Evolutionary conservation across 306 rosid species (phyloP).

Genomic region (Lathyrus oleraceus): DNA sequence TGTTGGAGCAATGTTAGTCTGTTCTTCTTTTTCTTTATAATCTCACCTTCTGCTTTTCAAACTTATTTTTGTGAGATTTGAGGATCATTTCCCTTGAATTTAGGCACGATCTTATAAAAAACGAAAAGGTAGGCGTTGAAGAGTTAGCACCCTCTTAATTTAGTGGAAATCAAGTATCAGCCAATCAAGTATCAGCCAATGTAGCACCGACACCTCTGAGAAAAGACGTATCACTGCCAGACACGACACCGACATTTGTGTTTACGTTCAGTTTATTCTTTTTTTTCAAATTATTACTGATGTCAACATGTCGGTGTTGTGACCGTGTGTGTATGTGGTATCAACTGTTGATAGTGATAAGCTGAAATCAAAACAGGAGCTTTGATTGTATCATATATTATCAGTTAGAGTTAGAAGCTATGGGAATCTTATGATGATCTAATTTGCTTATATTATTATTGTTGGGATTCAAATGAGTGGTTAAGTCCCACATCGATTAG

Average conservation of each 20-base stretch:
- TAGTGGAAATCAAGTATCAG: slow-evolving; percentile 16
- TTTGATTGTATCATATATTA: slow-evolving; percentile 1
- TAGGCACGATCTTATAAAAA: slow-evolving; percentile 22
- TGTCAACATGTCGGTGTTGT: too few species aligned
- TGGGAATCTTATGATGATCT: slow-evolving; percentile 9
- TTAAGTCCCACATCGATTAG: too few species aligned
- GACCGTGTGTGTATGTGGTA: too few species aligned
- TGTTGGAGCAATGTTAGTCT: slow-evolving; percentile 97
- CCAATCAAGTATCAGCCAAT: not conserved
- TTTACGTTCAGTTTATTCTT: too few species aligned
- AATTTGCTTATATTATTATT: not conserved
- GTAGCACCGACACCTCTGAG: too few species aligned
- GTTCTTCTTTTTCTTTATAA: slow-evolving; percentile 22
- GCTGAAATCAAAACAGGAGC: slow-evolving; percentile 28
- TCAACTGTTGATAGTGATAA: slow-evolving; percentile 13
- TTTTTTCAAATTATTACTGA: too few species aligned
- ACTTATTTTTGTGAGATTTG: slow-evolving; percentile 21
- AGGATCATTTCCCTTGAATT: slow-evolving; percentile 24
- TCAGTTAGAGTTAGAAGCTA: slow-evolving; percentile 3
- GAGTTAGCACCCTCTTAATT: slow-evolving; percentile 20
- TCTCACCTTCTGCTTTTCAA: slow-evolving; percentile 28
- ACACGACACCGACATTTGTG: too few species aligned
- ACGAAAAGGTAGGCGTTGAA: slow-evolving; percentile 29
- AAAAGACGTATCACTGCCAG: too few species aligned
- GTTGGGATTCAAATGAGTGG: too few species aligned